Evolutionary conservation across 2,329 filamentous ascomycete species (phyloP).

Genomic region (Exophiala lecanii-corni): DNA sequence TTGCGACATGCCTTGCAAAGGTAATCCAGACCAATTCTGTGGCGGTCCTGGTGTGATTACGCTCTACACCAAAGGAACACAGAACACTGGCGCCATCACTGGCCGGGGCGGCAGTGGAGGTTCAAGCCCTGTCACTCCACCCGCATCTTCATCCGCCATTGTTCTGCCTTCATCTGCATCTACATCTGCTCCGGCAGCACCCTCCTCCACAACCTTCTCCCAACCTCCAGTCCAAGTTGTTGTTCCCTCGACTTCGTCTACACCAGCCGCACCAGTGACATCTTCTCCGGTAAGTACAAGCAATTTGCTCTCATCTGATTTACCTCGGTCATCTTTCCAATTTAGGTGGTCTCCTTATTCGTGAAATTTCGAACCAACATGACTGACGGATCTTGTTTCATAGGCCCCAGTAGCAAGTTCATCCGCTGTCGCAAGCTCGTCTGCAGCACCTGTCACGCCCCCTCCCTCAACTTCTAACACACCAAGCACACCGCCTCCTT

Average conservation of each 20-base stretch:
- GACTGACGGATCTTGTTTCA: neutral
- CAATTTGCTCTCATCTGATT: neutral
- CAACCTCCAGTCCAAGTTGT: too few relatives aligned
- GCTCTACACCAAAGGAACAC: slow-evolving; percentile 28
- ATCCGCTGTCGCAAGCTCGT: too few relatives aligned
- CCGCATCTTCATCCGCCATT: slow-evolving; percentile 4
- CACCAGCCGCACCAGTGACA: neutral
- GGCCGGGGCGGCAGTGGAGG: slow-evolving; percentile 16
- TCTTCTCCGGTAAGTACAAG: neutral
- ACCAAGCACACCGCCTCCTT: slow-evolving; percentile 2
- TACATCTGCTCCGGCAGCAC: neutral
- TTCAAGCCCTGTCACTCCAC: slow-evolving; percentile 5
- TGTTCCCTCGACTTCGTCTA: neutral
- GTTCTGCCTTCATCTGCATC: neutral
- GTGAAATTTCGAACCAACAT: too few relatives aligned
- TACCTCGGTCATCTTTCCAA: neutral
- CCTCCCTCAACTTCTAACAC: slow-evolving; percentile 2
- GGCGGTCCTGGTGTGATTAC: slow-evolving; percentile 25
- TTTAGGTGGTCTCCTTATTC: too few relatives aligned
- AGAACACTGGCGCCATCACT: slow-evolving; percentile 16
- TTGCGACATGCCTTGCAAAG: slow-evolving; percentile 28
- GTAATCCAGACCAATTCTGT: slow-evolving; percentile 27
- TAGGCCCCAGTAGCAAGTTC: too few relatives aligned
- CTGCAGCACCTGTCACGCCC: neutral
- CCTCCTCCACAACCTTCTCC: neutral